Conservation (phyloP, 805 yeast species). For the Alloascoidea hylecoeti region DNA sequence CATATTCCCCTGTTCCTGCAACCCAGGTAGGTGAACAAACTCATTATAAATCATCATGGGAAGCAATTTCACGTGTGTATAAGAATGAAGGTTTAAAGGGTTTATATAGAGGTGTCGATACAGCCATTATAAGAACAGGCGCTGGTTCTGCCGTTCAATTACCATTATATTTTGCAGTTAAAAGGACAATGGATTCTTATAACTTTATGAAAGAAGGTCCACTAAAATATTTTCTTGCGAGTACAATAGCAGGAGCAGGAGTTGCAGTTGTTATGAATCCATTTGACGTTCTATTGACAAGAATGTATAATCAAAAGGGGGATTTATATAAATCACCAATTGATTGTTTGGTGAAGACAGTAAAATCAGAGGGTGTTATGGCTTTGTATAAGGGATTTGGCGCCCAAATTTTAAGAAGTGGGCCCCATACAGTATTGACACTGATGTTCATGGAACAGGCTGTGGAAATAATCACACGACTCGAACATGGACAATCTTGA, state of each 20-base stretch:
- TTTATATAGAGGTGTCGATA: conserved; percentile 81
- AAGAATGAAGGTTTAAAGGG: conserved; percentile 64
- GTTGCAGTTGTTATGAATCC: conserved; percentile 96
- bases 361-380: conserved; percentile 64
- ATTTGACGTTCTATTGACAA: conserved; percentile 88
- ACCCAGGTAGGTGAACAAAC: conserved; percentile 85
- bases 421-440: conserved; percentile 83
- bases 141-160: conserved; percentile 92
- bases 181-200: conserved; percentile 40
- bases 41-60: conserved; percentile 53
- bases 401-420: conserved; percentile 85
- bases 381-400: conserved; percentile 93
- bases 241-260: conserved; percentile 76
- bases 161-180: conserved; percentile 77
- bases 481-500: conserved; percentile 21
- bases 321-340: conserved; percentile 73
- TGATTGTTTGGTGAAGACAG: conserved; percentile 80
- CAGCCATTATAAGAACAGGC: conserved; percentile 90
- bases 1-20: conserved; percentile 43
- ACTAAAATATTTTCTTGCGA: conserved; percentile 54
- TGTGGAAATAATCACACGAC: conserved; percentile 39
- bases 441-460: conserved; percentile 94
- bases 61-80: conserved; percentile 55
- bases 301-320: conserved; percentile 92
- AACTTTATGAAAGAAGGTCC: conserved; percentile 48